Percentiles rank a stretch among this genome's conserved stretches.
phyloP scores from a whole-genome alignment of 495 filamentous ascomycete genomes.

The Aspergillus coremiiformis region DNA sequence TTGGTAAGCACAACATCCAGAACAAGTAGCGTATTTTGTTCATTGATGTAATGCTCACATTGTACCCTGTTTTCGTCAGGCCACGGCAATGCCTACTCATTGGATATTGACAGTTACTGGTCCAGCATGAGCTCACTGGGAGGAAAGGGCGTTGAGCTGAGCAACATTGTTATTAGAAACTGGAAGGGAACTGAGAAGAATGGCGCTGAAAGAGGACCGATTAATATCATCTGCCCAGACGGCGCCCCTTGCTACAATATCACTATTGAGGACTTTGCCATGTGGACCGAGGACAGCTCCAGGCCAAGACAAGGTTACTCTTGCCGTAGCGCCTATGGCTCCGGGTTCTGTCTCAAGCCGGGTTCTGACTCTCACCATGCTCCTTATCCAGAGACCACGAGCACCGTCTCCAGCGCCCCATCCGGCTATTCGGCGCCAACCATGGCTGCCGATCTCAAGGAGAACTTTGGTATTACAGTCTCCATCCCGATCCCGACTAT shows the following conservation, averaged over 20 bases:
- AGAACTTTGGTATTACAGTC: slow-evolving; percentile 35
- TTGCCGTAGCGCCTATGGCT: slow-evolving; percentile 46
- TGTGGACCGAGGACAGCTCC: slow-evolving; percentile 50
- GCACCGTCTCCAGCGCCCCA: slow-evolving; percentile 31
- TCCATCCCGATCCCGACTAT: slow-evolving; percentile 50
- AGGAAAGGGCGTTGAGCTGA: slow-evolving; percentile 44
- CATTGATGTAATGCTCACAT: slow-evolving; percentile 7
- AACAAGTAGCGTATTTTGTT: not conserved
- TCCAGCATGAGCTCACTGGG: slow-evolving; percentile 24
- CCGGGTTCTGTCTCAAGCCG: slow-evolving; percentile 38
- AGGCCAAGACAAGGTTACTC: slow-evolving; percentile 31
- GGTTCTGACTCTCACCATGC: slow-evolving; percentile 18
- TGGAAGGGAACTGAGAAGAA: slow-evolving; percentile 51
- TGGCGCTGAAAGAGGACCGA: slow-evolving; percentile 42
- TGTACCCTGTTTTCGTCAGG: slow-evolving; percentile 22
- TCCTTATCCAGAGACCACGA: slow-evolving; percentile 27
- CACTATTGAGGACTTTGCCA: slow-evolving; percentile 45
- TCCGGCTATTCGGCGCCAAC: slow-evolving; percentile 42
- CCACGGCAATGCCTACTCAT: slow-evolving; percentile 44
- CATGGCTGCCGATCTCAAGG: slow-evolving; percentile 41
- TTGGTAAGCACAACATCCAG: slow-evolving; percentile 24
- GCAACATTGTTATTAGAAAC: slow-evolving; percentile 46
- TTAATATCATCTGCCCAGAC: slow-evolving; percentile 41
- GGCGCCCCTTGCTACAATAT: slow-evolving; percentile 47
- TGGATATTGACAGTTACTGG: slow-evolving; percentile 53